Conservation (phyloP, 2,329 filamentous ascomycete species). For the Colletotrichum sp. region DNA sequence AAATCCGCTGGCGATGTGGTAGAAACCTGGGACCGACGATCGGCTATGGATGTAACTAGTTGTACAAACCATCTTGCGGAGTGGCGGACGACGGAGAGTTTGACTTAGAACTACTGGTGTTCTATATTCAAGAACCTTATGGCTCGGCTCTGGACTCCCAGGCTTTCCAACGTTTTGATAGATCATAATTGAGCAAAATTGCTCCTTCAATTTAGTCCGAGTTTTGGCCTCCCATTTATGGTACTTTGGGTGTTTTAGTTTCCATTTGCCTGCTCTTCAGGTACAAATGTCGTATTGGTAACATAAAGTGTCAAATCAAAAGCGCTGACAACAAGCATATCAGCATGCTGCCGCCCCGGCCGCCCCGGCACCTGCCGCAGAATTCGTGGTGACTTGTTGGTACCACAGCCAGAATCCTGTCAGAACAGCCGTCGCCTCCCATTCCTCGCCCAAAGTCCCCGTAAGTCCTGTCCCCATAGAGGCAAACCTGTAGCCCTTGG, state of each 20-base stretch:
- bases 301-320: fast-evolving
- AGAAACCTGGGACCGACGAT: background rate
- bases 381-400: background rate
- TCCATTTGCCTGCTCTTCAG: background rate
- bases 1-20: constrained; percentile 4
- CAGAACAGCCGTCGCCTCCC: background rate
- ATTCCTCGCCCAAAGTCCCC: constrained; percentile 15
- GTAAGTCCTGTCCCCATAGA: constrained; percentile 22
- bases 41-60: background rate
- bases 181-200: fast-evolving
- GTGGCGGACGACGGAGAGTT: fast-evolving
- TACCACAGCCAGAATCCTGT: constrained; percentile 14
- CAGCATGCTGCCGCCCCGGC: background rate
- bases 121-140: background rate
- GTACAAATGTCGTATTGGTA: background rate
- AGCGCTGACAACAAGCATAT: background rate
- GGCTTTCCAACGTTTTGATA: fast-evolving
- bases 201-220: too few relatives aligned
- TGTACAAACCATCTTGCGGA: background rate
- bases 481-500: constrained; percentile 5
- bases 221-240: too few relatives aligned
- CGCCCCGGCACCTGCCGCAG: background rate
- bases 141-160: background rate
- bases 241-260: fast-evolving
- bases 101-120: fast-evolving